These are phyloP conservation scores for Lolium multiflorum DNA, from an alignment of 176 grass and related monocot species.

Conservation along the genomic window DNA sequence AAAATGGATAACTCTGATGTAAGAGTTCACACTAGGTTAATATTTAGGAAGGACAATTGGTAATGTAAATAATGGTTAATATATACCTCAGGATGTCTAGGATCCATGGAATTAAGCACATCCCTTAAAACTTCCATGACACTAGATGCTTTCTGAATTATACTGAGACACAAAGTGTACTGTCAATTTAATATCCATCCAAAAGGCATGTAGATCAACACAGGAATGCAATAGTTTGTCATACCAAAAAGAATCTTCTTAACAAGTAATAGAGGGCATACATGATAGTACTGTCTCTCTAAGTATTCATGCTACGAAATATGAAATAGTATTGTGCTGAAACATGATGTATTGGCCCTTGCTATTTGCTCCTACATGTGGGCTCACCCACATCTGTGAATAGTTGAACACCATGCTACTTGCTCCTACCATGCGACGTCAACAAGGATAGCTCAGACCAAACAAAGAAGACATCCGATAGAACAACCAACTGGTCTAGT, in stretches of 20 bases:
- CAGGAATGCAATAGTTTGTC: neutral
- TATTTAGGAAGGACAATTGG: neutral
- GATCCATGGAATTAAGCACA: constrained; percentile 87
- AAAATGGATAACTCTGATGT: constrained; percentile 10
- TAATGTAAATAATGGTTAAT: constrained; percentile 8
- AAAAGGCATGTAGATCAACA: neutral
- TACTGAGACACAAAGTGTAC: constrained; percentile 59
- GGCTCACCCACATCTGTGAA: neutral
- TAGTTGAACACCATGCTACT: constrained; percentile 8
- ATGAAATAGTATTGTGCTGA: neutral
- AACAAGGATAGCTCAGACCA: constrained; percentile 12
- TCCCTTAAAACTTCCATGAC: constrained; percentile 92
- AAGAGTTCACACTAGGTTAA: constrained; percentile 1
- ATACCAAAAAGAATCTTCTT: neutral
- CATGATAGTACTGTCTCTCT: neutral
- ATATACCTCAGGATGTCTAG: constrained; percentile 83
- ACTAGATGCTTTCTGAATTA: constrained; percentile 80
- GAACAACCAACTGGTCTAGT: neutral
- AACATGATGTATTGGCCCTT: neutral
- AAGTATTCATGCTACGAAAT: constrained; percentile 18
- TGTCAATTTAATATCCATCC: neutral
- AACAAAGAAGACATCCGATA: constrained; percentile 12
- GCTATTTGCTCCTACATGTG: constrained; percentile 4
- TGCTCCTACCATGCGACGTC: neutral
- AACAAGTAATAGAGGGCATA: neutral